These are phyloP conservation scores for Lecanicillium sp. DNA, from an alignment of 2,329 filamentous ascomycete genomes.

Conservation along the genomic window DNA sequence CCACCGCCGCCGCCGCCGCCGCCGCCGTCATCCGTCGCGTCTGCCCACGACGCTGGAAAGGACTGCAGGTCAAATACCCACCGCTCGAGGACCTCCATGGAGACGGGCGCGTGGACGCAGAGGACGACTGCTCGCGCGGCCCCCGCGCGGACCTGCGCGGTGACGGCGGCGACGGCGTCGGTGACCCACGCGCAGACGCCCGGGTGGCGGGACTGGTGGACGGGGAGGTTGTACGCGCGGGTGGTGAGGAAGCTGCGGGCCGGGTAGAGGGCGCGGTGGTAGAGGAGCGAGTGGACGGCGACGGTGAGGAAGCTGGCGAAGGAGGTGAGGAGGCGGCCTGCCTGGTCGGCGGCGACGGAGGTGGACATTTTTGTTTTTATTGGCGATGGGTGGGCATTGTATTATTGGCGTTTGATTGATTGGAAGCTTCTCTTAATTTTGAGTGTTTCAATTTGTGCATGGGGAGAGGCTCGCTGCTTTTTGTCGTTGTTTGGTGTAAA, in stretches of 20 bases:
- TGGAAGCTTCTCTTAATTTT: neutral
- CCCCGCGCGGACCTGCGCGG: constrained; percentile 59
- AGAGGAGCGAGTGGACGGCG: constrained; percentile 79
- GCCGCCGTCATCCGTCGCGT: neutral
- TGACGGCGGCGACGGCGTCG: constrained; percentile 69
- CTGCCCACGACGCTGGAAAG: constrained; percentile 43
- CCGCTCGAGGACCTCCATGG: constrained; percentile 46
- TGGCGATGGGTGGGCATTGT: too few relatives aligned
- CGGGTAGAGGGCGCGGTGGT: constrained; percentile 76
- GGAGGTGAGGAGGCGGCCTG: constrained; percentile 54
- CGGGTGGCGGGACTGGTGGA: constrained; percentile 81
- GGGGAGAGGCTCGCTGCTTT: too few relatives aligned
- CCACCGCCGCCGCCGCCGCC: neutral
- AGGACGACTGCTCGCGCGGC: constrained; percentile 42
- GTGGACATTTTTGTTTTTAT: constrained; percentile 7
- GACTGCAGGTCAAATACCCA: constrained; percentile 54
- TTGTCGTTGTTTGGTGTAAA: too few relatives aligned
- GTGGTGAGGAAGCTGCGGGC: constrained; percentile 68
- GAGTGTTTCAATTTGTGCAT: too few relatives aligned
- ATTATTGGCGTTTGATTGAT: too few relatives aligned
- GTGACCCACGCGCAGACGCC: constrained; percentile 79
- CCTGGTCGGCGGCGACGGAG: constrained; percentile 34
- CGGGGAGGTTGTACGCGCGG: constrained; percentile 75
- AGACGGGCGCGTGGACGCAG: constrained; percentile 37
- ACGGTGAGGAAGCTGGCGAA: constrained; percentile 79